Evolutionary conservation across 1,284 basidiomycete species (phyloP).

Genomic region (Xanthoconium separans): DNA sequence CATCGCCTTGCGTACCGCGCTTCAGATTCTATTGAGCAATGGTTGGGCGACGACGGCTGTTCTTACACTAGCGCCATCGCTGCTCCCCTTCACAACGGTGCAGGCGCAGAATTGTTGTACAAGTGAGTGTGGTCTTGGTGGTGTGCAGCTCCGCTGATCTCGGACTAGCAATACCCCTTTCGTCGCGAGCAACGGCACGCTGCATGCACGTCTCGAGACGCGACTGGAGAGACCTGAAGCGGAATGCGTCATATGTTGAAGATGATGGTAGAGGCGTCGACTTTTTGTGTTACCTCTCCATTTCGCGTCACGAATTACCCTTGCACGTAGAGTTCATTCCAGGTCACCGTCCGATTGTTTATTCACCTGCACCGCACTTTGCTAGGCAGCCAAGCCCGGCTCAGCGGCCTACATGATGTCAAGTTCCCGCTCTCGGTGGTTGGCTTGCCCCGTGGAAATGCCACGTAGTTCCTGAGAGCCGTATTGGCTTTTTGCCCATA

Average conservation of each 20-base stretch:
- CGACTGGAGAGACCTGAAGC: slow-evolving; percentile 44
- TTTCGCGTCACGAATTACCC: too few species aligned
- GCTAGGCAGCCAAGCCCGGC: too few species aligned
- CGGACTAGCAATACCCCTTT: slow-evolving; percentile 52
- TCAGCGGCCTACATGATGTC: too few species aligned
- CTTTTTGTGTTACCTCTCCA: slow-evolving; percentile 9
- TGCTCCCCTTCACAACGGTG: slow-evolving; percentile 37
- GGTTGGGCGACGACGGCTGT: slow-evolving; percentile 17
- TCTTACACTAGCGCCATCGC: slow-evolving; percentile 30
- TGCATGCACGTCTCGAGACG: slow-evolving; percentile 55
- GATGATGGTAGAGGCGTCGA: not conserved
- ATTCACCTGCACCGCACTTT: too few species aligned
- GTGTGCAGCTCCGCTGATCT: not conserved
- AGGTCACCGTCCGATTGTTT: too few species aligned
- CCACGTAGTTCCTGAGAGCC: too few species aligned
- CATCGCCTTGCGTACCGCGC: slow-evolving; percentile 21
- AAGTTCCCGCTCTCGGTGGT: too few species aligned
- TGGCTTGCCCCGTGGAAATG: too few species aligned
- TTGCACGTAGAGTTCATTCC: too few species aligned
- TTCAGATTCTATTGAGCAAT: slow-evolving; percentile 6
- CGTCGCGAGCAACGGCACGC: slow-evolving; percentile 51
- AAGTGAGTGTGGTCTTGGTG: slow-evolving; percentile 42
- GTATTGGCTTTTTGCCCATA: too few species aligned
- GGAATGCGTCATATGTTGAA: slow-evolving; percentile 63
- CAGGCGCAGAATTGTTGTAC: slow-evolving; percentile 51